Percentiles rank a stretch among this genome's conserved stretches.
Conservation (phyloP, 176 grass and related monocot genomes). For the Luzula sylvatica region DNA sequence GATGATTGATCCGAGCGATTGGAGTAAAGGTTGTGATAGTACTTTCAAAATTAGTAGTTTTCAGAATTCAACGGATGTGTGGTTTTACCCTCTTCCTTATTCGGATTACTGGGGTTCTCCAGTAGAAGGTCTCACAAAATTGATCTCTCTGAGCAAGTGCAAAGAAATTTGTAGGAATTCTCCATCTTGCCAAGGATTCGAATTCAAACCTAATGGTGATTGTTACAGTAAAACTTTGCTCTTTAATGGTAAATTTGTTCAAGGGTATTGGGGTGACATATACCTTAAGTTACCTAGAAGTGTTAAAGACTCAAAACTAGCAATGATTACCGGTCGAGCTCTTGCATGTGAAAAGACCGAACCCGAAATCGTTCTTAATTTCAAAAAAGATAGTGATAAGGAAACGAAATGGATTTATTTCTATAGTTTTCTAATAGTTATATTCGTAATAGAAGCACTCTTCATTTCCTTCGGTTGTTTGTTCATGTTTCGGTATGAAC, state of each 20-base stretch:
- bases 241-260: slow-evolving; percentile 27
- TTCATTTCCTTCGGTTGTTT: slow-evolving; percentile 29
- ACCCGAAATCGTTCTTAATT: slow-evolving; percentile 1
- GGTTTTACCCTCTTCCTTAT: slow-evolving; percentile 5
- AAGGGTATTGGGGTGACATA: slow-evolving; percentile 17
- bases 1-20: slow-evolving; percentile 26
- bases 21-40: slow-evolving; percentile 30
- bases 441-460: slow-evolving; percentile 18
- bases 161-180: slow-evolving; percentile 22
- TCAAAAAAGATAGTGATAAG: not conserved
- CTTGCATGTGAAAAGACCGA: slow-evolving; percentile 7
- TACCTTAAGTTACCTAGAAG: slow-evolving; percentile 11
- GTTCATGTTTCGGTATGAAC: slow-evolving; percentile 20
- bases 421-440: slow-evolving; percentile 21
- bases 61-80: not conserved
- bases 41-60: slow-evolving; percentile 9
- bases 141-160: not conserved
- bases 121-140: not conserved
- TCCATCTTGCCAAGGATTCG: slow-evolving; percentile 29
- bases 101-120: slow-evolving; percentile 9
- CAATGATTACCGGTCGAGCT: not conserved
- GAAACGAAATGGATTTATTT: slow-evolving; percentile 27
- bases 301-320: slow-evolving; percentile 3
- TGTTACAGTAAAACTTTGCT: slow-evolving; percentile 33
- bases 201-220: slow-evolving; percentile 21